Conservation (phyloP, 768 basidiomycete species). For the Mycena rosella region DNA sequence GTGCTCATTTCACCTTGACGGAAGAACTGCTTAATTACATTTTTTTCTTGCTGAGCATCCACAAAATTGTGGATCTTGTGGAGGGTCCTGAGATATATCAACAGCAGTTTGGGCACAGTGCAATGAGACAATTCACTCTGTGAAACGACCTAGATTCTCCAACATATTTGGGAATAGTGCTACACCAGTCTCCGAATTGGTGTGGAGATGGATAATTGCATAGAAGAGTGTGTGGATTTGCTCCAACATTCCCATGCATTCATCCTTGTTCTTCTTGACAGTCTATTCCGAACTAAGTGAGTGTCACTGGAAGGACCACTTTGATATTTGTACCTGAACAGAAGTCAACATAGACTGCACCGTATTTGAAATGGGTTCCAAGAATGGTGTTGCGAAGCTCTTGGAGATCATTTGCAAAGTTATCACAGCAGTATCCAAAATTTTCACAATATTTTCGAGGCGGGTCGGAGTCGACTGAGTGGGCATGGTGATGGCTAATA, state of each 20-base stretch:
- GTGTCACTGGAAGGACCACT: too few species aligned
- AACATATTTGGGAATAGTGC: too few species aligned
- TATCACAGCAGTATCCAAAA: not conserved
- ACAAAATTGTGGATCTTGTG: slow-evolving; percentile 1
- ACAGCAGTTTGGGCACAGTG: not conserved
- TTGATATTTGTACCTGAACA: not conserved
- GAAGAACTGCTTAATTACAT: not conserved
- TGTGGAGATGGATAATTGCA: too few species aligned
- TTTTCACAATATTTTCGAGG: too few species aligned
- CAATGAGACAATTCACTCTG: not conserved
- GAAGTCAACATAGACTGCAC: not conserved
- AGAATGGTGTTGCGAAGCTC: not conserved
- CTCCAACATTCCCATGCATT: too few species aligned
- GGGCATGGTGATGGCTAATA: too few species aligned
- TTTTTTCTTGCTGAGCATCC: not conserved
- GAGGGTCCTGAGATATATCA: not conserved
- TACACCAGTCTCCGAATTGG: too few species aligned
- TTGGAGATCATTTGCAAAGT: not conserved
- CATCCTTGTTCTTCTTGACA: too few species aligned
- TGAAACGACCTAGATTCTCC: not conserved
- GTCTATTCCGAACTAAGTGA: too few species aligned
- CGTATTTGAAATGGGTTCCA: not conserved
- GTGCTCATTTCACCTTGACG: not conserved
- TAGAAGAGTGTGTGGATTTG: too few species aligned
- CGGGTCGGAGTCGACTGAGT: too few species aligned